phyloP scores from a whole-genome alignment of 768 basidiomycete genomes.

The Coprinopsis marcescibilis region DNA sequence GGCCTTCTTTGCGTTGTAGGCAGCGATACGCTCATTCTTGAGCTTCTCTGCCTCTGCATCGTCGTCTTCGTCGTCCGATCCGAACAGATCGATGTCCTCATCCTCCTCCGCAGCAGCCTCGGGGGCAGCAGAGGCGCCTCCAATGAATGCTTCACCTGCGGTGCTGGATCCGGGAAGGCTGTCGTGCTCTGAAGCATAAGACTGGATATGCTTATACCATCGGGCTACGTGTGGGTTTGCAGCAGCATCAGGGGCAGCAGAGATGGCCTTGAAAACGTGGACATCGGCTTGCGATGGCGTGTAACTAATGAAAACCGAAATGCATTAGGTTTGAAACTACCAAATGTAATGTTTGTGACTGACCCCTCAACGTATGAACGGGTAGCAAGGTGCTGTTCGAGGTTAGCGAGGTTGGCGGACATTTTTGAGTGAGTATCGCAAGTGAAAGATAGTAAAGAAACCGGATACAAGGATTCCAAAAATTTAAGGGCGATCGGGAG shows the following conservation, averaged over 20 bases:
- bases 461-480: conserved; percentile 10
- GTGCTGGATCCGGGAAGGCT: conserved; percentile 82
- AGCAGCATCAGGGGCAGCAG: conserved; percentile 57
- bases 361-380: conserved; percentile 91
- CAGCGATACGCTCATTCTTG: conserved; percentile 90
- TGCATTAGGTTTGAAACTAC: conserved; percentile 1
- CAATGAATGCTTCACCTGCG: conserved; percentile 70
- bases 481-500: conserved; percentile 15
- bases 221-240: conserved; percentile 70
- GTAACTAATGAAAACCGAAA: conserved; percentile 47
- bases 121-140: conserved; percentile 39
- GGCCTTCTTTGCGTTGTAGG: conserved; percentile 92
- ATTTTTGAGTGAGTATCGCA: conserved; percentile 33
- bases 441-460: conserved; percentile 21
- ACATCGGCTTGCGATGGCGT: conserved; percentile 94
- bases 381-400: conserved; percentile 82
- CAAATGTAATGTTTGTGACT: conserved; percentile 24
- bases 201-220: conserved; percentile 95
- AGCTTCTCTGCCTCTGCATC: conserved; percentile 81
- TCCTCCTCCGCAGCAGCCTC: conserved; percentile 45
- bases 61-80: conserved; percentile 67
- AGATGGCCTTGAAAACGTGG: conserved; percentile 78
- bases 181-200: conserved; percentile 72
- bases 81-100: conserved; percentile 84
- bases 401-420: conserved; percentile 63